Base-by-base conservation (phyloP, 352 stramenopile genomes). In the Blastocystis sp. region DNA sequence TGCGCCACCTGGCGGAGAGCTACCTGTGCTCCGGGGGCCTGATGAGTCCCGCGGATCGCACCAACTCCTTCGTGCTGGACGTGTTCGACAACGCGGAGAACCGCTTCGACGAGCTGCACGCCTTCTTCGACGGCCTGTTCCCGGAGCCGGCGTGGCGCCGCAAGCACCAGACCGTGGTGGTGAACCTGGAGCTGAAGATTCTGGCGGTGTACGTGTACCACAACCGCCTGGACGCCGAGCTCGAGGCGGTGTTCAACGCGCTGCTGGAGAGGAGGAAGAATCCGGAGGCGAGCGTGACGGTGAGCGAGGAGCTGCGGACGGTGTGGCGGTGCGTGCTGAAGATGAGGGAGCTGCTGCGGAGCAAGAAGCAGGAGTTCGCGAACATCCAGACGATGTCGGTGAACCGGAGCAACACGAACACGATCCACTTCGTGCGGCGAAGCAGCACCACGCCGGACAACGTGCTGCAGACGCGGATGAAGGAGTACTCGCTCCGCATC, bases 331-430 rank as follows among this genome's bases (percentile, higher is more conserved):
- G 79, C 37, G 74, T 85, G n/a, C 26, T 85, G 9, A 13, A 12
- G 35, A 39, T 67, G 24, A 50, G 74, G 12, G 55, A 85, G 31
- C 59, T 85, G 24, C 29, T 85, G 4, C 74, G 74, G 9, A 24
- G 21, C 2, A 85, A 85, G 60, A 66, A 67, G n/a, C 74, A 85
- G 51, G 74, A 85, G 61, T 85, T 69, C 74, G 60, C 45, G 24
- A 67, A 24, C 35, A 50, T 69, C 12, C 74, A 85, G 33, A 85
- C 31, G 35, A 67, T 10, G 66, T 45, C 26, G 31, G 62, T 67
- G 62, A 67, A 9, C 31, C 31, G 31, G 0, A 29, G 51, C 51
- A 62, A 51, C 19, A 70, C 41, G 19, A 85, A 62, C 12, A 85
- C 74, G n/a, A 85, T 85, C 51, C 50, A 29, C 26, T 67, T 85